A percentile compares a stretch with the other conserved stretches of the same genome.
These are phyloP conservation scores for Coprinopsis marcescibilis DNA, from an alignment of 768 basidiomycete species.

Conservation along the genomic window DNA sequence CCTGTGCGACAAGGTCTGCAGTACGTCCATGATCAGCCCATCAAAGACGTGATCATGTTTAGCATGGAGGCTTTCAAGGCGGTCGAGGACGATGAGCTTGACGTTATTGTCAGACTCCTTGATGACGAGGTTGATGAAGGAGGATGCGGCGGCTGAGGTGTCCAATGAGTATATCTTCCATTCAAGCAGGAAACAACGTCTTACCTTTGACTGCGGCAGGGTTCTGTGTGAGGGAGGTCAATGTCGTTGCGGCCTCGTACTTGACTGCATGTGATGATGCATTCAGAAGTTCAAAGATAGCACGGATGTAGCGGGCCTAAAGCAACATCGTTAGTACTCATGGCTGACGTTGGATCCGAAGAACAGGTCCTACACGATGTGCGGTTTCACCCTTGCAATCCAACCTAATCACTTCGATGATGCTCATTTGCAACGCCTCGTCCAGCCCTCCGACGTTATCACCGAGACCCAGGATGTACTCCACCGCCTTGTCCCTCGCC, in stretches of 20 bases:
- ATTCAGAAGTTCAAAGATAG: constrained; percentile 88
- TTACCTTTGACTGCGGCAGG: constrained; percentile 92
- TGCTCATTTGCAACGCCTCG: constrained; percentile 90
- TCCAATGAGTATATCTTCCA: constrained; percentile 6
- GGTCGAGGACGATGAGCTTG: constrained; percentile 93
- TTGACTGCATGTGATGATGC: constrained; percentile 90
- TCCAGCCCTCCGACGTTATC: constrained; percentile 81
- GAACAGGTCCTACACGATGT: constrained; percentile 55
- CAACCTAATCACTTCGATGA: constrained; percentile 88
- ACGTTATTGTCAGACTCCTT: constrained; percentile 99
- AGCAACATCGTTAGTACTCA: constrained; percentile 7
- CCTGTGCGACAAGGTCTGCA: constrained; percentile 67
- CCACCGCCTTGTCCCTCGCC: constrained; percentile 85
- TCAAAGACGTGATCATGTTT: constrained; percentile 90
- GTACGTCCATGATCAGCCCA: constrained; percentile 89
- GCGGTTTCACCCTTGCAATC: constrained; percentile 85
- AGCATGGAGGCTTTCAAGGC: constrained; percentile 73
- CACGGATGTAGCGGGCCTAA: constrained; percentile 89
- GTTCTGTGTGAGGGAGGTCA: constrained; percentile 92
- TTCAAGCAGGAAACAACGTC: not conserved
- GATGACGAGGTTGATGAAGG: constrained; percentile 80
- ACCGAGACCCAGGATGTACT: constrained; percentile 82
- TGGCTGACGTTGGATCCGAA: not conserved
- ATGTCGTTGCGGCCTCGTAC: constrained; percentile 93
- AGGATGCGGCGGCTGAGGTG: constrained; percentile 73